phyloP scores from a whole-genome alignment of 1,139 yeast genomes.

The Nakaseomyces nivariensis region DNA sequence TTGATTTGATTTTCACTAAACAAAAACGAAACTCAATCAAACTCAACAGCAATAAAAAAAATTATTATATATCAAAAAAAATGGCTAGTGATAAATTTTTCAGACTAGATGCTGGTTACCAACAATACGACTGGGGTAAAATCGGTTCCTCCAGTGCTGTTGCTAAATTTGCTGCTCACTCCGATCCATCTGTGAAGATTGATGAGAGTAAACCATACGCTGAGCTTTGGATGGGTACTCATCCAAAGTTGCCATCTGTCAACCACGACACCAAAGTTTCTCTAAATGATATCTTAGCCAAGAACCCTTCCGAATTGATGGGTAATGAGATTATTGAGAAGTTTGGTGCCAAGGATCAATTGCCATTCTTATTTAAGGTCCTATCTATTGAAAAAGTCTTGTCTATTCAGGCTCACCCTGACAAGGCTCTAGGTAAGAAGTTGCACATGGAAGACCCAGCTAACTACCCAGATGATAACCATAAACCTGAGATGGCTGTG shows the following conservation, averaged over 20 bases:
- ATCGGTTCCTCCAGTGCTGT: slow-evolving; percentile 77
- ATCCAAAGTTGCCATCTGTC: slow-evolving; percentile 81
- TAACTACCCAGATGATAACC: slow-evolving; percentile 95
- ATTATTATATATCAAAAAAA: not conserved
- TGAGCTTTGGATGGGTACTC: slow-evolving; percentile 98
- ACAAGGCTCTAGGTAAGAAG: slow-evolving; percentile 67
- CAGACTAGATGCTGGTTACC: slow-evolving; percentile 36
- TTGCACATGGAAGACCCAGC: slow-evolving; percentile 77
- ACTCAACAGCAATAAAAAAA: not conserved
- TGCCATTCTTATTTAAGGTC: slow-evolving; percentile 91
- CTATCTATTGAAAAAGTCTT: slow-evolving; percentile 85
- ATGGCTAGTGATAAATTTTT: slow-evolving; percentile 3
- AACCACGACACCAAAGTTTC: slow-evolving; percentile 43
- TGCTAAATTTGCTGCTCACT: slow-evolving; percentile 69
- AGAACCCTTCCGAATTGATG: slow-evolving; percentile 50
- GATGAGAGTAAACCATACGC: slow-evolving; percentile 77
- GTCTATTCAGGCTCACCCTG: slow-evolving; percentile 97
- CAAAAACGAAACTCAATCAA: not conserved
- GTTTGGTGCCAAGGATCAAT: slow-evolving; percentile 59
- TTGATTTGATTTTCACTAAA: not conserved
- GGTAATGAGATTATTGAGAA: slow-evolving; percentile 49
- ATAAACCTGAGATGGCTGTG: slow-evolving; percentile 98
- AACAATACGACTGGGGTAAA: slow-evolving; percentile 82
- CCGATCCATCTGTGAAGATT: slow-evolving; percentile 51
- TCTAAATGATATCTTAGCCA: slow-evolving; percentile 55